A percentile compares a stretch with the other conserved stretches of the same genome.
Conservation (phyloP, 495 filamentous ascomycete species). For the Aspergillus avenaceus region DNA sequence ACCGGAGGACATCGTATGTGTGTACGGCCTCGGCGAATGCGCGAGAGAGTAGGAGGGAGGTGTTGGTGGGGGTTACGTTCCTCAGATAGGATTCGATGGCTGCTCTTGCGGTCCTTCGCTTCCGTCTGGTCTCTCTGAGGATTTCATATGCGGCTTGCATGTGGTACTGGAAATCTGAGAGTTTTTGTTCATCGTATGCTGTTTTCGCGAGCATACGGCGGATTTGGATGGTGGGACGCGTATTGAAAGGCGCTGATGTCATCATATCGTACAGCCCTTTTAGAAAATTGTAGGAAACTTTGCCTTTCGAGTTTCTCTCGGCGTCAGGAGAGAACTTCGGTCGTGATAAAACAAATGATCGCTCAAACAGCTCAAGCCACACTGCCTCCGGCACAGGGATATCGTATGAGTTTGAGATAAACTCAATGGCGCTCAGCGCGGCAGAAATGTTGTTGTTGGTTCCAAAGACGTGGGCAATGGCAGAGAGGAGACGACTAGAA, state of each 20-base stretch:
- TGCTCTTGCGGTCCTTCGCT: slow-evolving; percentile 21
- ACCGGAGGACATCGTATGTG: slow-evolving; percentile 32
- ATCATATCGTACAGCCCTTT: slow-evolving; percentile 49
- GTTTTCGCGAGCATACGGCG: slow-evolving; percentile 47
- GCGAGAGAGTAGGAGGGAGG: slow-evolving; percentile 17
- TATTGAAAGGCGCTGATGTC: slow-evolving; percentile 52
- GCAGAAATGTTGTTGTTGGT: slow-evolving; percentile 51
- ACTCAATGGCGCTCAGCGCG: slow-evolving; percentile 52
- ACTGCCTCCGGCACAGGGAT: slow-evolving; percentile 42
- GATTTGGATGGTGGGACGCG: slow-evolving; percentile 50
- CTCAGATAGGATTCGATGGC: slow-evolving; percentile 23
- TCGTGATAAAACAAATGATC: slow-evolving; percentile 51
- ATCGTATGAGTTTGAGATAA: slow-evolving; percentile 52
- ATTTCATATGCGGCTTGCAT: slow-evolving; percentile 31
- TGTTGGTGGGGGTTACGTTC: background rate
- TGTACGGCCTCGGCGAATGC: slow-evolving; percentile 33
- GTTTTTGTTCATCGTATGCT: slow-evolving; percentile 10
- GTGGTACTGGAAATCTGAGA: slow-evolving; percentile 21
- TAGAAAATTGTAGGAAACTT: slow-evolving; percentile 40
- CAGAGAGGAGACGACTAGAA: slow-evolving; percentile 46
- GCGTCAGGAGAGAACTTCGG: slow-evolving; percentile 16
- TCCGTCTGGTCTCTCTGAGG: slow-evolving; percentile 22
- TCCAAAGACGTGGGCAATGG: slow-evolving; percentile 56
- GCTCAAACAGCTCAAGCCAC: slow-evolving; percentile 58
- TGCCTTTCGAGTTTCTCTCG: slow-evolving; percentile 17